Base-by-base conservation (phyloP, 129 eudicot genomes). In the Lactuca saligna region DNA sequence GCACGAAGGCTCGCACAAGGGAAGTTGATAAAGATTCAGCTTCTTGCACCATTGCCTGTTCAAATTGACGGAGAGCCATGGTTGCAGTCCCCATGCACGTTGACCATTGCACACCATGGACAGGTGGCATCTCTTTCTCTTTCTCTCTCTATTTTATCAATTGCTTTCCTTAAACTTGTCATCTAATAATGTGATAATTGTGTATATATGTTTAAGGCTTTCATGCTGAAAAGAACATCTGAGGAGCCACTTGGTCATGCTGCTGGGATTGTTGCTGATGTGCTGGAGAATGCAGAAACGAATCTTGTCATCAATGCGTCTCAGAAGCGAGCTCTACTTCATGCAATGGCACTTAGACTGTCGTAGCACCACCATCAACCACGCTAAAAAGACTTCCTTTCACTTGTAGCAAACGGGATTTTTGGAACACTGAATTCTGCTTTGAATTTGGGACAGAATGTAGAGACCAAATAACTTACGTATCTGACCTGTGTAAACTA, bases 1-100 rank as follows among this genome's bases (percentile, higher is more conserved):
- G 97, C 97, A 49, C 82, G 86, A 77, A 85, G 97, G 80, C 83
- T 91, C 58, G 97, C 97, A 48, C 97, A 91, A 80, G 97, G 97
- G 66, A 81, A 79, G 49, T 53, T 61, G 46, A 79, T 91, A 10
- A 81, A 70, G 69, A 81, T 91, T 49, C 95, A 91, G 51, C 76
- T 81, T 50, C 87, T 90, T 39, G 85, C 90, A 75, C 82, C 95
- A 33, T 85, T 91, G 61, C 95, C 95, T 8, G 95, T 91, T 57
- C 97, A 91, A 75, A 81, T 91, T 33, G 97, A 91, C 39, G 97
- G 95, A 77, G 97, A 91, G 65, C 97, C 97, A 71, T 91, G 84
- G 82, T 79, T 91, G 20, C 90, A 87, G 44, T 82, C 87, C 61
- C 95, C 97, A 13, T 92, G 97, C 71, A 81, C 86, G 51, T 65